Evolutionary conservation across 495 filamentous ascomycete genomes (phyloP), one percentile per base, ranked within the genome.

Genomic region (Amorphotheca resinae): DNA sequence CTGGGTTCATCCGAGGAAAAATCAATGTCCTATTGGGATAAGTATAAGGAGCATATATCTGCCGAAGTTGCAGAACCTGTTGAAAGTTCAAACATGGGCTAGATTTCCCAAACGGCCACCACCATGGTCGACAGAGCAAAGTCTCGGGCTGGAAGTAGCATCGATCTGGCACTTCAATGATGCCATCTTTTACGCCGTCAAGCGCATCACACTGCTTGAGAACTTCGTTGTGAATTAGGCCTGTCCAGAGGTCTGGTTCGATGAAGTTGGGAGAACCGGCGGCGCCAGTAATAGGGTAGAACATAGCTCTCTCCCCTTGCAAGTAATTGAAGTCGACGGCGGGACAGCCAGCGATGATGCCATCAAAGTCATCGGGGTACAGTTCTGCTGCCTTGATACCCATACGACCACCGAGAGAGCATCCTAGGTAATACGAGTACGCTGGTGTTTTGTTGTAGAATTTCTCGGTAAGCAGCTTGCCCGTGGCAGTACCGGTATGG

Each of bases 141-240:
- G 59, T 59, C 34, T 67, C 60, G 14, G 74, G 60, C 32, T 69
- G 52, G 12, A 79, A 73, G 21, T 66, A 57, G 61, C 81, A 87
- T 12, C 67, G 61, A 34, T 66, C 62, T 0, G 80, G 74, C 36
- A 71, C 20, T 49, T 78, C 78, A 47, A 86, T 74, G 53, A 84
- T 77, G 23, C 68, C 74, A 51, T 84, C 81, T 9, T 59, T 56
- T 0, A 73, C 64, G 1, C 80, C 79, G 53, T 85, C 82, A 16
- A 75, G 58, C 3, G 33, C 49, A 48, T 87, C 80, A 45, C 82
- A 87, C 48, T 86, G 80, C 0, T 66, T 64, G 4, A 82, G 37
- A 32, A 82, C 67, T 49, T 80, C 77, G 0, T 69, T 57, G 16
- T 70, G 73, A 33, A 81, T 71, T n/a, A 72, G 58, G 0, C 59